Percentiles rank a stretch among this genome's conserved stretches.
Evolutionary conservation across 805 yeast species (phyloP).

Genomic region (Suhomyces sp.): DNA sequence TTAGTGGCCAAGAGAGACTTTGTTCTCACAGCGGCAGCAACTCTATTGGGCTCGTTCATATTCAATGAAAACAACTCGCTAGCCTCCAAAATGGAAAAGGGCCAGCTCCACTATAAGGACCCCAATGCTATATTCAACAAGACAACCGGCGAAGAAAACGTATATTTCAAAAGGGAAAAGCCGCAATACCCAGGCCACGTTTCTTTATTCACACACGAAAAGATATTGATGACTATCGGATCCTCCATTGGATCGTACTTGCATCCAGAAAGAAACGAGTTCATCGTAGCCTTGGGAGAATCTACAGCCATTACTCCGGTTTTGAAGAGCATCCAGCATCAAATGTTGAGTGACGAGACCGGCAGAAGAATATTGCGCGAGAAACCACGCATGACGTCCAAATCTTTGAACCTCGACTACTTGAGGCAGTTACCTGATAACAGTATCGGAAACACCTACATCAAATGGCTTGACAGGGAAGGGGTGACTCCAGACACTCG

Average conservation of each 20-base stretch:
- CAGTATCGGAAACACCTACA: constrained; percentile 77
- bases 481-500: constrained; percentile 94
- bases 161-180: constrained; percentile 35
- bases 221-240: constrained; percentile 58
- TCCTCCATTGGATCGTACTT: constrained; percentile 75
- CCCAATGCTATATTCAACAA: constrained; percentile 29
- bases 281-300: constrained; percentile 84
- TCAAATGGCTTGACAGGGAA: constrained; percentile 78
- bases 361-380: constrained; percentile 81
- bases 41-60: constrained; percentile 25
- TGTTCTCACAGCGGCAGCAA: constrained; percentile 15
- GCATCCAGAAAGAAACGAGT: constrained; percentile 73
- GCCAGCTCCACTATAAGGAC: constrained; percentile 42
- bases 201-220: constrained; percentile 64
- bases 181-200: constrained; percentile 74
- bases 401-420: constrained; percentile 60
- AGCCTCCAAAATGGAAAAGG: constrained; percentile 59
- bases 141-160: constrained; percentile 21
- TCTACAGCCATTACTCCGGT: constrained; percentile 76
- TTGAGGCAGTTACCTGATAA: constrained; percentile 59
- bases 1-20: constrained; percentile 4
- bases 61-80: constrained; percentile 46
- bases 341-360: constrained; percentile 70
- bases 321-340: constrained; percentile 56
- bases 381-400: constrained; percentile 78